Evolutionary conservation across 371 early-diverging fungal species (phyloP).

Genomic region (Massospora cicadina): DNA sequence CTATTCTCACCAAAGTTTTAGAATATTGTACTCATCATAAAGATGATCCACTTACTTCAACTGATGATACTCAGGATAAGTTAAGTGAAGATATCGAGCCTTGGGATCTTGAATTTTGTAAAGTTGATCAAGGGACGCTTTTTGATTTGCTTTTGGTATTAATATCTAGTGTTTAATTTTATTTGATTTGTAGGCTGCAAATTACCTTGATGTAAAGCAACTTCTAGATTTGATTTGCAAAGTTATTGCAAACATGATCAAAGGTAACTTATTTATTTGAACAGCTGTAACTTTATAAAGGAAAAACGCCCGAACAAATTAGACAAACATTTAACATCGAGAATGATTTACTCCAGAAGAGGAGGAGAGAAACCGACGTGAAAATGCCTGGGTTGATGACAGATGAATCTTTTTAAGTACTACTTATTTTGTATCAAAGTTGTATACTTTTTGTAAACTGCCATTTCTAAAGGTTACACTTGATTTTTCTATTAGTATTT

Average conservation of each 20-base stretch:
- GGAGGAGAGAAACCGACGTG: conserved; percentile 40
- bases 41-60: conserved; percentile 28
- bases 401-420: conserved; percentile 12
- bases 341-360: conserved; percentile 81
- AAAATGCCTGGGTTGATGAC: conserved; percentile 30
- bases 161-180: not conserved
- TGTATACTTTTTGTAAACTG: no score
- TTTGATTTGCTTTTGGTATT: conserved; percentile 53
- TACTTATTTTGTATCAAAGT: no score
- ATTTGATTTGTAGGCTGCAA: conserved; percentile 37
- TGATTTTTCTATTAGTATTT: no score
- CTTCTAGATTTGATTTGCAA: conserved; percentile 69
- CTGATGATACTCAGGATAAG: conserved; percentile 23
- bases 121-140: conserved; percentile 76
- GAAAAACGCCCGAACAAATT: conserved; percentile 71
- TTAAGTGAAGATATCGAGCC: conserved; percentile 46
- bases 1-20: conserved; percentile 57
- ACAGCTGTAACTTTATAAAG: conserved; percentile 9
- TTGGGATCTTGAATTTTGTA: conserved; percentile 66
- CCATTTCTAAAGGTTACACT: no score
- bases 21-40: conserved; percentile 73
- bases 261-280: conserved; percentile 19
- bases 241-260: conserved; percentile 83
- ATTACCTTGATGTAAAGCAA: conserved; percentile 75
- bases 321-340: conserved; percentile 63